Conservation (phyloP, 164 flowering plant species). For the Brasenia schreberi region DNA sequence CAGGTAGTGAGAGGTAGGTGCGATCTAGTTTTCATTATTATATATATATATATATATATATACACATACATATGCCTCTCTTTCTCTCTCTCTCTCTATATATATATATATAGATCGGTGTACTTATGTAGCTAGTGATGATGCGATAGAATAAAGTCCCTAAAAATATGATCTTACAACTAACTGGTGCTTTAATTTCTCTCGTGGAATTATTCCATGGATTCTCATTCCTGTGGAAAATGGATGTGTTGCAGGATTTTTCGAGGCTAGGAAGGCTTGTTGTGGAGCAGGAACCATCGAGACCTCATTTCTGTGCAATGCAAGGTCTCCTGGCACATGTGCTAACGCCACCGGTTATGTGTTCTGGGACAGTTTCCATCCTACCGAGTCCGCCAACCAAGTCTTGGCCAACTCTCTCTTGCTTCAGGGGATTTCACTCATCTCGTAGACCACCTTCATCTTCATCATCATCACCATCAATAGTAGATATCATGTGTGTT, state of each 20-base stretch:
- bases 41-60: too few species aligned
- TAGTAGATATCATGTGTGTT: too few species aligned
- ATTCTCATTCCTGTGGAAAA: too few species aligned
- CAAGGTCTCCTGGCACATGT: slow-evolving; percentile 52
- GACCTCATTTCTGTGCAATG: slow-evolving; percentile 57
- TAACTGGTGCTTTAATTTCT: not conserved
- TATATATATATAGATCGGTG: not conserved
- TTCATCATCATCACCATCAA: not conserved
- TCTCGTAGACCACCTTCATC: slow-evolving; percentile 13
- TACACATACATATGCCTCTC: too few species aligned
- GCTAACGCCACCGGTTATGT: slow-evolving; percentile 61
- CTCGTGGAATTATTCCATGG: not conserved
- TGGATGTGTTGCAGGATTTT: slow-evolving; percentile 41
- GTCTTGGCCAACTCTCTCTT: slow-evolving; percentile 47
- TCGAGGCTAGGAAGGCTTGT: slow-evolving; percentile 73
- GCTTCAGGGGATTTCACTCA: slow-evolving; percentile 48
- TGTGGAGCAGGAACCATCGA: slow-evolving; percentile 79
- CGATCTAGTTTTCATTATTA: too few species aligned
- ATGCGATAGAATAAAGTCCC: too few species aligned
- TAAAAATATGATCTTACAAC: too few species aligned
- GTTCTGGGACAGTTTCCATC: slow-evolving; percentile 93
- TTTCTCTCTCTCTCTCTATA: too few species aligned
- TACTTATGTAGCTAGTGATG: not conserved
- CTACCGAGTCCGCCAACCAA: slow-evolving; percentile 71
- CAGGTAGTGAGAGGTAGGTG: too few species aligned